Conservation (phyloP, 768 basidiomycete species). For the Cubamyces sp. region DNA sequence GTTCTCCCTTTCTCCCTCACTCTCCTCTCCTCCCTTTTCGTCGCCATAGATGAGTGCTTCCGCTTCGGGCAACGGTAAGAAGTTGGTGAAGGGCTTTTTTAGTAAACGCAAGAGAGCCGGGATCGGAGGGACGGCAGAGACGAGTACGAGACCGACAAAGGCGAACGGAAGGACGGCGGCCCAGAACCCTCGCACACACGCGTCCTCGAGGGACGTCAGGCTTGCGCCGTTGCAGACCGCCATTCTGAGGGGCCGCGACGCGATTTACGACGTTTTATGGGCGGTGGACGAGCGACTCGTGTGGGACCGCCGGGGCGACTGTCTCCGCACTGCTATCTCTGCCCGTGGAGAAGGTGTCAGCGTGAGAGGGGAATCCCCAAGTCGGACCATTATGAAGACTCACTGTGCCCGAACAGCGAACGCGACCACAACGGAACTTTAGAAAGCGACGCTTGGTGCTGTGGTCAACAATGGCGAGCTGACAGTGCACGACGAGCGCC, state of each 20-base stretch:
- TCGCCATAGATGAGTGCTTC: constrained; percentile 30
- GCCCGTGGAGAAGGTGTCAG: no score
- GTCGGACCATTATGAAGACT: no score
- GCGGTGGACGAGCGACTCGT: no score
- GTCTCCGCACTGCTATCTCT: no score
- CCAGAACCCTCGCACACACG: constrained; percentile 36
- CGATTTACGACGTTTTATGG: no score
- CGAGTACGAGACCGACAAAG: constrained; percentile 28
- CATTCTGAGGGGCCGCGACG: not conserved
- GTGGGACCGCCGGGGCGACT: no score
- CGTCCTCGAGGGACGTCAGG: constrained; percentile 28
- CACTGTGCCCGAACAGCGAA: no score
- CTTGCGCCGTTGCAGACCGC: constrained; percentile 13
- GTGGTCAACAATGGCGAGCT: no score
- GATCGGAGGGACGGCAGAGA: constrained; percentile 24
- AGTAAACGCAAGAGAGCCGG: constrained; percentile 9
- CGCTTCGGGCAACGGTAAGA: constrained; percentile 35
- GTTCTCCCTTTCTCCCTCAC: constrained; percentile 10
- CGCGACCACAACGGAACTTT: no score
- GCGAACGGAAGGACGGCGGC: constrained; percentile 32
- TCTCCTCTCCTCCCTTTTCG: not conserved
- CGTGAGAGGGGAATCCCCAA: no score
- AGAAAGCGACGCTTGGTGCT: no score
- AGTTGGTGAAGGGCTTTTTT: constrained; percentile 28
- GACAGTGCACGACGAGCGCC: no score